Base-by-base conservation (phyloP, 1,284 basidiomycete genomes). In the Pisolithus thermaeus region DNA sequence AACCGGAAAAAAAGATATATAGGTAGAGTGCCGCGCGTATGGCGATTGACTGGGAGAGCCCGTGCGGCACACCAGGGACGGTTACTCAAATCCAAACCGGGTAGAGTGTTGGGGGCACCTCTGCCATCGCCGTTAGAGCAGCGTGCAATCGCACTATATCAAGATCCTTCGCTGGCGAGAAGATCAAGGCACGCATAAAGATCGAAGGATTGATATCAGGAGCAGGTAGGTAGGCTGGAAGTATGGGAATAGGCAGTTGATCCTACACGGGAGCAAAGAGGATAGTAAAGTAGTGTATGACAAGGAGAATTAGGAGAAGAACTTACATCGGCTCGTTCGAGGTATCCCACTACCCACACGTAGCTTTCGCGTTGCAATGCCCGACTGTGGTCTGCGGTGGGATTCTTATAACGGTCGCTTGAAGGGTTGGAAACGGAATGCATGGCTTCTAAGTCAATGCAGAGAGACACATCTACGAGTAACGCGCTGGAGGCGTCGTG, bases 331-430 rank as follows among this genome's bases (percentile, higher is more conserved):
- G 63, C 61, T 32, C 62, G 61, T 58, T 84, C 81, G 48, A 84
- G 64, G 61, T 81, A 72, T 23, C 83, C 83, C 47, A 84, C 62
- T 18, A 73, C 74, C 67, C 77, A 75, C 37, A 82, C 65, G 35
- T 70, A 70, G 53, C 70, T 66, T 56, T 78, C 70, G n/a, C 68
- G 70, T 54, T 84, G 80, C 49, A 70, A 64, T 32, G 75, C 68
- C 83, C 83, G 84, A 25, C 57, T 47, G 54, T 55, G 49, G 62
- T 67, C 56, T 55, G 68, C 16, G 12, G 48, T 52, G 1, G 39
- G 50, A 18, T 54, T 53, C 46, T 45, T 64, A 9, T 41, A 25
- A n/a, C 18, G 38, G 1, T 39, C 38, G 38, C 22, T 44, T 5
- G 35, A 9, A 12, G 41, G 3, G 3, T 27, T 16, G 3, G 7